Conservation (phyloP, 1,284 basidiomycete species). For the Chalciporus sp. region DNA sequence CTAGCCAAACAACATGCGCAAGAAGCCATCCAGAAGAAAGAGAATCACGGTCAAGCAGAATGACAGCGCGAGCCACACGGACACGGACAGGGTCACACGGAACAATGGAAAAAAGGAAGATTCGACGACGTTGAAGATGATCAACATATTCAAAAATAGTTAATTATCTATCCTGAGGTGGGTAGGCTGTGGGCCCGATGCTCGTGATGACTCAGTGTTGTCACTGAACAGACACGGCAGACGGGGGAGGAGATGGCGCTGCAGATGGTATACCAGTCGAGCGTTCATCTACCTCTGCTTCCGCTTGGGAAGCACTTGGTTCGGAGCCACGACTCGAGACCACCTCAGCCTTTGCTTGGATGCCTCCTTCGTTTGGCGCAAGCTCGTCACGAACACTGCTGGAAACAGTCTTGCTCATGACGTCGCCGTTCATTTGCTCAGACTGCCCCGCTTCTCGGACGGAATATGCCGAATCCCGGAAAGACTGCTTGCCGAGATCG, state of each 20-base stretch:
- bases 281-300: conserved; percentile 23
- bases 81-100: conserved; percentile 16
- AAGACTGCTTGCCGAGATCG: conserved; percentile 31
- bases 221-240: conserved; percentile 33
- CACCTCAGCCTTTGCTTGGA: conserved; percentile 18
- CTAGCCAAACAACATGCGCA: conserved; percentile 24
- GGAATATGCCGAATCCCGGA: conserved; percentile 28
- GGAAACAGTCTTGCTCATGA: conserved; percentile 16
- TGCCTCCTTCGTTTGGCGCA: conserved; percentile 6
- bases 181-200: conserved; percentile 7
- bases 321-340: conserved; percentile 20
- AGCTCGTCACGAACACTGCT: conserved; percentile 16
- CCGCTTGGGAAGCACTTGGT: conserved; percentile 22
- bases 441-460: conserved; percentile 24
- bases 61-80: conserved; percentile 10
- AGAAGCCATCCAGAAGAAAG: conserved; percentile 20
- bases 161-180: conserved; percentile 30
- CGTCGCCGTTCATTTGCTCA: conserved; percentile 28
- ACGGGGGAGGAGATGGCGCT: conserved; percentile 35
- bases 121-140: conserved; percentile 33
- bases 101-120: conserved; percentile 10
- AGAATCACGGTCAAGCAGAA: conserved; percentile 9
- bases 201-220: not conserved
- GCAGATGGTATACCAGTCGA: conserved; percentile 28
- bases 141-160: conserved; percentile 39